Base-by-base conservation (phyloP, 1,139 yeast genomes). In the Tardiomyces blankii region DNA sequence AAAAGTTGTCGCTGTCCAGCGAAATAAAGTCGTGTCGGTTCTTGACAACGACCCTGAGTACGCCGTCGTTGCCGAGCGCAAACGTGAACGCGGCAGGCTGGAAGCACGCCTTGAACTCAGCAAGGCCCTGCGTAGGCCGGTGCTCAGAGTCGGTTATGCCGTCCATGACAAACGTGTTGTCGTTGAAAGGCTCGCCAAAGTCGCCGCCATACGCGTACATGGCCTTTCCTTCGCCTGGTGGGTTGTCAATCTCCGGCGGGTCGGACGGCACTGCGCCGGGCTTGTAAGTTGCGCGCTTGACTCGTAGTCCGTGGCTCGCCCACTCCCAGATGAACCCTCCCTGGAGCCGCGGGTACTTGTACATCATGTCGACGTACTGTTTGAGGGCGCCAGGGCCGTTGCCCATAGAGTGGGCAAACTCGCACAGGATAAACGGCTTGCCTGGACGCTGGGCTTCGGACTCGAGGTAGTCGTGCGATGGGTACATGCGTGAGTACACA, bases 301-400 rank as follows among this genome's bases (percentile, higher is more conserved):
- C 19, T 5, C 35, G 49, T 8, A 66, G 44, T 6, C 70, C 70
- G 49, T 66, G 70, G 47, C 64, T 64, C 5, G 66, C 65, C 70
- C 70, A 66, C 49, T 66, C 70, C 70, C 70, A 66, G 25, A 66
- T 53, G 48, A 63, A 65, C 5, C 70, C 70, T 13, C 70, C 70
- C 45, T 63, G 68, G 14, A 62, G 46, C 8, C 63, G 51, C 1
- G 53, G 53, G 42, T 62, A 50, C 44, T 61, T 54, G 44, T 63
- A 58, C 49, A 66, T 64, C 23, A 62, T 47, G 11, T 63, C 66
- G 46, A 58, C 60, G 44, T 66, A 66, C 43, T 66, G 67, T 35
- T 56, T 54, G 38, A 65, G 40, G 7, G 58, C 57, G 1, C 70
- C 70, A 1, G 69, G 69, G 1, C 68, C 67, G 47, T 65, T 65